phyloP scores from a whole-genome alignment of 345 rosid species.

The Trapa incisa region DNA sequence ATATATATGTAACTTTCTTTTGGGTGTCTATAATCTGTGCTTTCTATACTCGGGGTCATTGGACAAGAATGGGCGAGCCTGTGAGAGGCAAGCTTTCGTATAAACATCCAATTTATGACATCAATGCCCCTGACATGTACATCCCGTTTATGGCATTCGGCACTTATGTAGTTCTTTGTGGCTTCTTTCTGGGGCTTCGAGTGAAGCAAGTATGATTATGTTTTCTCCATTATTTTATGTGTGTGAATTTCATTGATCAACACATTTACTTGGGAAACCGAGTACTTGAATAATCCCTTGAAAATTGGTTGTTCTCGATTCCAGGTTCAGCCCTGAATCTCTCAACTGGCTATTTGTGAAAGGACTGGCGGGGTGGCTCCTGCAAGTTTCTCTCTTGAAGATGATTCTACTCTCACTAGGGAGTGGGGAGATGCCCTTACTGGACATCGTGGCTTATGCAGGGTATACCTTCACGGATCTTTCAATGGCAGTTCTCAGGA shows the following conservation, averaged over 20 bases:
- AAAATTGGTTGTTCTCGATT: not conserved
- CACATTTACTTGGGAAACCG: not conserved
- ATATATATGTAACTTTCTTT: not conserved
- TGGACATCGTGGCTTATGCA: conserved; percentile 81
- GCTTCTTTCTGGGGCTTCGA: conserved; percentile 63
- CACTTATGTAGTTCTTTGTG: conserved; percentile 80
- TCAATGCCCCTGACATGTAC: conserved; percentile 92
- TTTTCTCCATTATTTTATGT: not conserved
- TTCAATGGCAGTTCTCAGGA: conserved; percentile 70
- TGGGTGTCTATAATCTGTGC: not conserved
- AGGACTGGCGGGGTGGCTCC: conserved; percentile 85
- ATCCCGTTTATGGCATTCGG: conserved; percentile 98
- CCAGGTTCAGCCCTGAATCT: conserved; percentile 86
- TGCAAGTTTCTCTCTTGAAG: conserved; percentile 78
- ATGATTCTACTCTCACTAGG: conserved; percentile 70
- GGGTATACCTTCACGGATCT: conserved; percentile 78
- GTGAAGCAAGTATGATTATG: conserved; percentile 52
- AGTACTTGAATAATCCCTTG: not conserved
- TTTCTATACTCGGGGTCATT: conserved; percentile 51
- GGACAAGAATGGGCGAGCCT: conserved; percentile 91
- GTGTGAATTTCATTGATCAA: not conserved
- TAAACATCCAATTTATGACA: conserved; percentile 84
- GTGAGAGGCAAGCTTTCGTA: conserved; percentile 96
- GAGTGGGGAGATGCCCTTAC: conserved; percentile 80
- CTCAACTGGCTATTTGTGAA: conserved; percentile 80